Evolutionary conservation across 345 rosid genomes (phyloP).

Genomic region (Cochlearia excelsa): DNA sequence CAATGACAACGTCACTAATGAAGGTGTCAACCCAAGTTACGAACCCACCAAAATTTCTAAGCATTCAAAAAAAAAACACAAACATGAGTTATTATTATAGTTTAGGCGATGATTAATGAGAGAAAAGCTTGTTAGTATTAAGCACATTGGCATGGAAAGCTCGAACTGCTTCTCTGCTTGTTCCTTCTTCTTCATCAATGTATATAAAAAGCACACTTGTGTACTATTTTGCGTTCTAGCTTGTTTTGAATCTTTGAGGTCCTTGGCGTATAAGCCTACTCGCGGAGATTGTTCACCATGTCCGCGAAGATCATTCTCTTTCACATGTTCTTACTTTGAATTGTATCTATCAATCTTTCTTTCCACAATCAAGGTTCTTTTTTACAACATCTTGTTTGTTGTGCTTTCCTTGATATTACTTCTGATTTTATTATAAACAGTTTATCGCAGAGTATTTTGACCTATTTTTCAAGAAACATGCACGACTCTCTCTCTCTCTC

Average conservation of each 20-base stretch:
- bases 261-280: slow-evolving; percentile 95
- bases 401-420: slow-evolving; percentile 23
- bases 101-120: too few species aligned
- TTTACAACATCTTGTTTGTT: neutral
- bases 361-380: slow-evolving; percentile 7
- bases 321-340: slow-evolving; percentile 57
- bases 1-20: too few species aligned
- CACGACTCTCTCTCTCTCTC: too few species aligned
- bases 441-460: slow-evolving; percentile 90
- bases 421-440: slow-evolving; percentile 45
- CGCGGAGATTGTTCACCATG: slow-evolving; percentile 99
- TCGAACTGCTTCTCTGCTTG: slow-evolving; percentile 10
- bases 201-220: too few species aligned
- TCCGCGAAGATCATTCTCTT: slow-evolving; percentile 80
- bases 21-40: too few species aligned
- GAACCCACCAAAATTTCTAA: too few species aligned
- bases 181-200: too few species aligned
- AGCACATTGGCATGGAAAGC: too few species aligned
- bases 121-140: too few species aligned
- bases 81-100: too few species aligned
- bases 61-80: too few species aligned
- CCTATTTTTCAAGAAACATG: slow-evolving; percentile 91
- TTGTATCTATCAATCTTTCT: slow-evolving; percentile 8
- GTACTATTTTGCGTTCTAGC: slow-evolving; percentile 72
- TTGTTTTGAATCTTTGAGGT: slow-evolving; percentile 92